phyloP scores from a whole-genome alignment of 1,284 basidiomycete species.

The Violaceomyces palustris region DNA sequence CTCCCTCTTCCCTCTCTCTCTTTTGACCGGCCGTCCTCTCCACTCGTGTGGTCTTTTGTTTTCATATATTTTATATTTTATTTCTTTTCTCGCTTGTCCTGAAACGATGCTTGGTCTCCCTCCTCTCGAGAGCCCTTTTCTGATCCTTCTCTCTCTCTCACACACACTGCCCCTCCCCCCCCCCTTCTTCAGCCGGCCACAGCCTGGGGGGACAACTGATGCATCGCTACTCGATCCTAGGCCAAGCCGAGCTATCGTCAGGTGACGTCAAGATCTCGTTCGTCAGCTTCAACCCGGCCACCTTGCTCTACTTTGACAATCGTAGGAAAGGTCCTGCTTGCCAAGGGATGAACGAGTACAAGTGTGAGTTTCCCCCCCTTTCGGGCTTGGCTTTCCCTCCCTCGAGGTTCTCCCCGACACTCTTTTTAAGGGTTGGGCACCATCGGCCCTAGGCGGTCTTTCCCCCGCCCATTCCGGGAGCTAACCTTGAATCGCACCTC shows the following conservation, averaged over 20 bases:
- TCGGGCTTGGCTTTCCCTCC: too few species aligned
- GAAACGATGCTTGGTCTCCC: too few species aligned
- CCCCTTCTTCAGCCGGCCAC: conserved; percentile 15
- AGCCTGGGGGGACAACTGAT: conserved; percentile 24
- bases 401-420: too few species aligned
- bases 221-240: conserved; percentile 21
- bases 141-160: neutral
- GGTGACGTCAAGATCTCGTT: conserved; percentile 3
- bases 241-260: neutral
- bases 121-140: too few species aligned
- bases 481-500: neutral
- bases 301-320: conserved; percentile 14
- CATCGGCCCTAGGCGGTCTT: neutral
- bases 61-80: too few species aligned
- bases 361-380: conserved; percentile 13
- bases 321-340: conserved; percentile 5
- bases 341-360: conserved; percentile 26
- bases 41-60: too few species aligned
- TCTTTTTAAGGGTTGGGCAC: too few species aligned
- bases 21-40: too few species aligned
- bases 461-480: neutral
- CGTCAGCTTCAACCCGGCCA: conserved; percentile 22
- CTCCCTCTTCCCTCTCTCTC: too few species aligned
- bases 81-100: too few species aligned
- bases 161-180: neutral